Percentiles rank a stretch among this genome's conserved stretches.
These are phyloP conservation scores for Mycosphaerelloides madeirae DNA, from an alignment of 2,329 filamentous ascomycete genomes.

Conservation along the genomic window DNA sequence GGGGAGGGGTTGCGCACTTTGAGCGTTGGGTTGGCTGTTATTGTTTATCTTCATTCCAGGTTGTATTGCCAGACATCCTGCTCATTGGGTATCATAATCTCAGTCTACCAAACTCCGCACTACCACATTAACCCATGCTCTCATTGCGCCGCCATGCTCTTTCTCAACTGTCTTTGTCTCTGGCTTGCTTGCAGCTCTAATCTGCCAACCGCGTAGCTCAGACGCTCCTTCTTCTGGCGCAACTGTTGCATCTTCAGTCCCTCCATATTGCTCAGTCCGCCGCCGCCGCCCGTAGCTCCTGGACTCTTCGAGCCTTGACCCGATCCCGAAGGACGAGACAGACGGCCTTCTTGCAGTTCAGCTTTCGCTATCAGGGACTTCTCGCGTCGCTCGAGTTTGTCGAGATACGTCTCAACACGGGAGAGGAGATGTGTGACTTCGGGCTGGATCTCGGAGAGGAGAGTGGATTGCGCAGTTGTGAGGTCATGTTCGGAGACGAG, in stretches of 20 bases:
- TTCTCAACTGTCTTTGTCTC: conserved; percentile 64
- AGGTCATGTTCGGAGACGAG: conserved; percentile 82
- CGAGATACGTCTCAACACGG: conserved; percentile 76
- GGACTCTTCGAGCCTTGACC: conserved; percentile 21
- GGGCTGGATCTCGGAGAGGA: conserved; percentile 85
- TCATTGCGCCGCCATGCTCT: conserved; percentile 59
- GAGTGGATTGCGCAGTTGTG: conserved; percentile 72
- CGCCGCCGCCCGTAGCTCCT: conserved; percentile 12
- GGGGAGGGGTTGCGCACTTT: too few relatives aligned
- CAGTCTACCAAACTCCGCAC: not conserved
- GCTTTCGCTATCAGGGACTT: conserved; percentile 76
- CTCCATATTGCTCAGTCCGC: conserved; percentile 43
- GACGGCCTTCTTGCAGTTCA: conserved; percentile 73
- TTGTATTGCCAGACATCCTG: too few relatives aligned
- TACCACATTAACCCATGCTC: not conserved
- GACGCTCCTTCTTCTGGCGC: conserved; percentile 73
- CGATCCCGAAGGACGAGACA: conserved; percentile 36
- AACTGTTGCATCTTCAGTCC: conserved; percentile 61
- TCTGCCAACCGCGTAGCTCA: conserved; percentile 81
- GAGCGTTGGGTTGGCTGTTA: too few relatives aligned
- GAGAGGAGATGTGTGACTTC: conserved; percentile 74
- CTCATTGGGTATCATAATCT: conserved; percentile 6
- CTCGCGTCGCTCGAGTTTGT: conserved; percentile 76
- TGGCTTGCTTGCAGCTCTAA: conserved; percentile 83
- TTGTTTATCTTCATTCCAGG: too few relatives aligned